phyloP scores from a whole-genome alignment of 129 eudicot species.

The Artemisia tridentata region DNA sequence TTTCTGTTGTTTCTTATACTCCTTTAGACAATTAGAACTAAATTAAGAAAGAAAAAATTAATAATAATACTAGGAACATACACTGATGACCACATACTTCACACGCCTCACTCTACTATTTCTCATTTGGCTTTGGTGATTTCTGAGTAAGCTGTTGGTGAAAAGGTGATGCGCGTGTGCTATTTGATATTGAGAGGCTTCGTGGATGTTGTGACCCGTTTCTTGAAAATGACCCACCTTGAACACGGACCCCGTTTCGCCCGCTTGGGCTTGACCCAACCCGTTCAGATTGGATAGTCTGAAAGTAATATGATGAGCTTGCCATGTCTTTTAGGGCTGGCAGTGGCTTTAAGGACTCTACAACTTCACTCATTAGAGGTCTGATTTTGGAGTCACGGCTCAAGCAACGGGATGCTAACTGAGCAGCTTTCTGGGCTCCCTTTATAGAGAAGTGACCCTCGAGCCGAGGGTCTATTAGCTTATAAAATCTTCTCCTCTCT shows the following conservation, averaged over 20 bases:
- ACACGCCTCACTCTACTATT: slow-evolving; percentile 32
- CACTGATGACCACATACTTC: slow-evolving; percentile 22
- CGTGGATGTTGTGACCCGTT: slow-evolving; percentile 76
- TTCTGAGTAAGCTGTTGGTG: slow-evolving; percentile 55
- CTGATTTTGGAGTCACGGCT: slow-evolving; percentile 42
- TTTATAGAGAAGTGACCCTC: slow-evolving; percentile 44
- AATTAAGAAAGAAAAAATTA: slow-evolving; percentile 12
- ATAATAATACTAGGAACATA: slow-evolving; percentile 24
- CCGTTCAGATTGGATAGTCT: slow-evolving; percentile 53
- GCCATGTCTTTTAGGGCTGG: slow-evolving; percentile 69
- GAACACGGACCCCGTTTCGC: slow-evolving; percentile 42
- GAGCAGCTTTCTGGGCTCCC: slow-evolving; percentile 43
- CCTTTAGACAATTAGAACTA: slow-evolving; percentile 30
- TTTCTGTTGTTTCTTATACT: slow-evolving; percentile 35
- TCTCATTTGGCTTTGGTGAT: slow-evolving; percentile 81
- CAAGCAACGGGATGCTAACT: slow-evolving; percentile 36
- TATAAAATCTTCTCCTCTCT: slow-evolving; percentile 39
- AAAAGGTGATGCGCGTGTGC: slow-evolving; percentile 79
- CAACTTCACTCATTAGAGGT: slow-evolving; percentile 43
- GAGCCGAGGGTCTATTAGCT: slow-evolving; percentile 43
- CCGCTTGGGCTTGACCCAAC: slow-evolving; percentile 57
- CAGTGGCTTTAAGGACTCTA: slow-evolving; percentile 39
- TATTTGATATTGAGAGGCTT: slow-evolving; percentile 84
- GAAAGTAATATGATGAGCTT: slow-evolving; percentile 53
- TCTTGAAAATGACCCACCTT: slow-evolving; percentile 49